Conservation (phyloP, 257 asterid genomes). For the Eustoma russellianum region DNA sequence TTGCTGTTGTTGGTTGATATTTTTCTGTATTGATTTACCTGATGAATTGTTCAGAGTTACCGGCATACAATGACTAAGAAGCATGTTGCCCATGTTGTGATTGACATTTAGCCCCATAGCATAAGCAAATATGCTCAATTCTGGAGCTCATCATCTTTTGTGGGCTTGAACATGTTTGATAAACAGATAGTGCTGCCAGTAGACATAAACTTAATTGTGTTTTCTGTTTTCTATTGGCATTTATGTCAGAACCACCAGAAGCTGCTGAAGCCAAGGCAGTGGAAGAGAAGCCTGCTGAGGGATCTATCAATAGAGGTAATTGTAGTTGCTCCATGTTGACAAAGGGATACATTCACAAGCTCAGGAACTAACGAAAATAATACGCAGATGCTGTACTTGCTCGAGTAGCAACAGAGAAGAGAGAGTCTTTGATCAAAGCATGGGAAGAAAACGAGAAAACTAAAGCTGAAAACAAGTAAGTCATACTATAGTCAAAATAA, state of each 20-base stretch:
- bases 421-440: slow-evolving; percentile 57
- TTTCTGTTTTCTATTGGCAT: not conserved
- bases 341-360: too few species aligned
- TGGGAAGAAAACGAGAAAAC: slow-evolving; percentile 97
- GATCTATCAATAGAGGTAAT: slow-evolving; percentile 76
- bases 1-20: too few species aligned
- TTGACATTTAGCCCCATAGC: too few species aligned
- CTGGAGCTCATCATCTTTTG: not conserved
- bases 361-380: not conserved
- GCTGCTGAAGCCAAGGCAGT: slow-evolving; percentile 24
- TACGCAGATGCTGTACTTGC: slow-evolving; percentile 66
- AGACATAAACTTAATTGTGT: not conserved
- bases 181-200: too few species aligned
- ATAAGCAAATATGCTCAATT: too few species aligned
- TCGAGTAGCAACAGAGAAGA: slow-evolving; percentile 79
- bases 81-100: too few species aligned
- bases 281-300: slow-evolving; percentile 62
- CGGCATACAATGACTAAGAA: too few species aligned
- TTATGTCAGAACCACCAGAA: slow-evolving; percentile 21
- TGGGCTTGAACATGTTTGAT: not conserved
- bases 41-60: too few species aligned
- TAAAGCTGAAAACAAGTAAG: slow-evolving; percentile 79
- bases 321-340: too few species aligned
- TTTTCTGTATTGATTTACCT: too few species aligned
- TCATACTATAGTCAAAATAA: too few species aligned